phyloP scores from a whole-genome alignment of 768 basidiomycete genomes.

The Coprinellus micaceus region DNA sequence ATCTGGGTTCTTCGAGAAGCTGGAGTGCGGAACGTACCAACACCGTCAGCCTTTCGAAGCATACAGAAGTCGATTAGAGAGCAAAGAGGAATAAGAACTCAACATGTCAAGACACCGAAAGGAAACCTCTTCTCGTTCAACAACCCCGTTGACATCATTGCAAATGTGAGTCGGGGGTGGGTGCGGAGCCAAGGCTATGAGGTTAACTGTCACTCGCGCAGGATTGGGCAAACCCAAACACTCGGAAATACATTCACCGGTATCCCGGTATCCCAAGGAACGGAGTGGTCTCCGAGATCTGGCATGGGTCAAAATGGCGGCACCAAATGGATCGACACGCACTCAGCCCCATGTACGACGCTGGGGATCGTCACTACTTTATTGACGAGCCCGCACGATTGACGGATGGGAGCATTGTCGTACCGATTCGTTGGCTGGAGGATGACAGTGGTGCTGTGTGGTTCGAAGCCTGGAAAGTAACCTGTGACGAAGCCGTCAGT shows the following conservation, averaged over 20 bases:
- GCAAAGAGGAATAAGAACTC: slow-evolving; percentile 17
- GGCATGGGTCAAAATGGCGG: slow-evolving; percentile 29
- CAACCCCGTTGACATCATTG: slow-evolving; percentile 21
- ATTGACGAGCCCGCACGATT: slow-evolving; percentile 21
- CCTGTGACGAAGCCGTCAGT: slow-evolving; percentile 10
- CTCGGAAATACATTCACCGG: slow-evolving; percentile 21
- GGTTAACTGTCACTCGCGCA: slow-evolving; percentile 7
- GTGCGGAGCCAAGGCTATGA: background rate
- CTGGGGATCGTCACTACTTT: slow-evolving; percentile 17
- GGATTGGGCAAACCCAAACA: slow-evolving; percentile 30
- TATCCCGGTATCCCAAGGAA: slow-evolving; percentile 27
- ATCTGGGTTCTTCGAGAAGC: slow-evolving; percentile 27
- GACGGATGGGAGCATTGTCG: slow-evolving; percentile 12
- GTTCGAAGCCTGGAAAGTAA: slow-evolving; percentile 19
- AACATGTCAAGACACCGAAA: slow-evolving; percentile 18
- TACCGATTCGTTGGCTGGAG: slow-evolving; percentile 23
- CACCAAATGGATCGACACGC: slow-evolving; percentile 19
- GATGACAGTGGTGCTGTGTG: slow-evolving; percentile 15
- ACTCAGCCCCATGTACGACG: slow-evolving; percentile 27
- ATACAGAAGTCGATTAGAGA: slow-evolving; percentile 18
- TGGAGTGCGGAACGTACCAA: slow-evolving; percentile 22
- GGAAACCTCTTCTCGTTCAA: slow-evolving; percentile 31
- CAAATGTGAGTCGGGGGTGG: slow-evolving; percentile 19
- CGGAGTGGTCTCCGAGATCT: slow-evolving; percentile 27
- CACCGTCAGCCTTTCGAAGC: slow-evolving; percentile 12